Evolutionary conservation across 2,329 filamentous ascomycete species (phyloP).

Genomic region (Aureobasidium leucospermi): DNA sequence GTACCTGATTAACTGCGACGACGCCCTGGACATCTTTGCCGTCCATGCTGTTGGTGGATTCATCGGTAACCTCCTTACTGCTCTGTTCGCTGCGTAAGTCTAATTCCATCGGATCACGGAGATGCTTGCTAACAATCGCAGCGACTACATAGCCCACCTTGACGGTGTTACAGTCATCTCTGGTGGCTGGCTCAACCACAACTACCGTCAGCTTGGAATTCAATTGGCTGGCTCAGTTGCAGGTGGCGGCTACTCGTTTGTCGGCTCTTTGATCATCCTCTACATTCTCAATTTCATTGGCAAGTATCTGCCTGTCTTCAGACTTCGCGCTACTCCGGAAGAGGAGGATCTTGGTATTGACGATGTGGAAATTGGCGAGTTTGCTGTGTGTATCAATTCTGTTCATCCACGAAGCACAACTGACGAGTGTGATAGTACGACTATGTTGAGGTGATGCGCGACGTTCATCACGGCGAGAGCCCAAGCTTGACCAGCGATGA

Average conservation of each 20-base stretch:
- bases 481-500: conserved; percentile 3
- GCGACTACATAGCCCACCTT: conserved; percentile 72
- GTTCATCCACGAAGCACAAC: not conserved
- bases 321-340: conserved; percentile 66
- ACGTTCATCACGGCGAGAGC: conserved; percentile 42
- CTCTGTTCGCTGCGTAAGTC: conserved; percentile 67
- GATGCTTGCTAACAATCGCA: not conserved
- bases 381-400: conserved; percentile 51
- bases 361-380: conserved; percentile 86
- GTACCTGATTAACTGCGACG: conserved; percentile 72
- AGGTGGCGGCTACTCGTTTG: conserved; percentile 71
- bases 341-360: conserved; percentile 81
- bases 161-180: conserved; percentile 61
- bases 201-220: conserved; percentile 78
- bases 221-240: conserved; percentile 75
- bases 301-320: conserved; percentile 69
- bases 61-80: conserved; percentile 72
- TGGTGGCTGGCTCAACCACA: conserved; percentile 75
- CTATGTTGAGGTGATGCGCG: conserved; percentile 75
- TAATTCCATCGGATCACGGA: not conserved
- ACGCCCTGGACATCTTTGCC: conserved; percentile 82
- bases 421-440: conserved; percentile 53
- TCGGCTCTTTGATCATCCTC: conserved; percentile 68
- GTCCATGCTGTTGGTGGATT: conserved; percentile 73
- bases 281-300: conserved; percentile 54